Evolutionary conservation across 1,139 yeast genomes (phyloP).

Genomic region (Zhuliangozyma parablackwelliae): DNA sequence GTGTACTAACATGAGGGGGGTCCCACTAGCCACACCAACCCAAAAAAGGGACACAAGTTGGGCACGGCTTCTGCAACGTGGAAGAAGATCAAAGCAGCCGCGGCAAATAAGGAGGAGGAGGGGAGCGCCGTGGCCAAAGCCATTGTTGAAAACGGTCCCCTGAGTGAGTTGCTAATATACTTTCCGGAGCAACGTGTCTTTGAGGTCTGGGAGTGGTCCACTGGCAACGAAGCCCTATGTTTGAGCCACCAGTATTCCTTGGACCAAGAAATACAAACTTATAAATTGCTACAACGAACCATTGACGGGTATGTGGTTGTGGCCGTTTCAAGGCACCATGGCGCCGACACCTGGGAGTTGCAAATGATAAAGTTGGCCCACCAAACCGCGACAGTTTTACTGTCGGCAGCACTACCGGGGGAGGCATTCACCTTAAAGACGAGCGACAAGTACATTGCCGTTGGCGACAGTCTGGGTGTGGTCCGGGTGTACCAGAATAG

Average conservation of each 20-base stretch:
- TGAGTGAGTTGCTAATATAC: slow-evolving; percentile 44
- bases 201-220: slow-evolving; percentile 52
- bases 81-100: slow-evolving; percentile 39
- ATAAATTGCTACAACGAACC: background rate
- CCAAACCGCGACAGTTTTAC: too few species aligned
- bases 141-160: slow-evolving; percentile 33
- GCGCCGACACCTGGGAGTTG: too few species aligned
- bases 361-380: too few species aligned
- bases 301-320: slow-evolving; percentile 1
- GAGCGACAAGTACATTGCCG: slow-evolving; percentile 17
- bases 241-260: slow-evolving; percentile 16
- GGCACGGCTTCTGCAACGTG: slow-evolving; percentile 44
- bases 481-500: slow-evolving; percentile 12
- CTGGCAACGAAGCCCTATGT: slow-evolving; percentile 31
- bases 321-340: background rate
- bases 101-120: slow-evolving; percentile 10
- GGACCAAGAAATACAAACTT: background rate
- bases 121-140: slow-evolving; percentile 2
- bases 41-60: slow-evolving; percentile 31
- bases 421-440: slow-evolving; percentile 16
- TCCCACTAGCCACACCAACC: slow-evolving; percentile 13
- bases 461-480: slow-evolving; percentile 23
- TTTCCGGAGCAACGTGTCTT: slow-evolving; percentile 22
- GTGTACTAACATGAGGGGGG: background rate
- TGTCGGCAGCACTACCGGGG: too few species aligned